Base-by-base conservation (phyloP, 2,329 filamentous ascomycete species). In the Colletotrichum tabaci region DNA sequence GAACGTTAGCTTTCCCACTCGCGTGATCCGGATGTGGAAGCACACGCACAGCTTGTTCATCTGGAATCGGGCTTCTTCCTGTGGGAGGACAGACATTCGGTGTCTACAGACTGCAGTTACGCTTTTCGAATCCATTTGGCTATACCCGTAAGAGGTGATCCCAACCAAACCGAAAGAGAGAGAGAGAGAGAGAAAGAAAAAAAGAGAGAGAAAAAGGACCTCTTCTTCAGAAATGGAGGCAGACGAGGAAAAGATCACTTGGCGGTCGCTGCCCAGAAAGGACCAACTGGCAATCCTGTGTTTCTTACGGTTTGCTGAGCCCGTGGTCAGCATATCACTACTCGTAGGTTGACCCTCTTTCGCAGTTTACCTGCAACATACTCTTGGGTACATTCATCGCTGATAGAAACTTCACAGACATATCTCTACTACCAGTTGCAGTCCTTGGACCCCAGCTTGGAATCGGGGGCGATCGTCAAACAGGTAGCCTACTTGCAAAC, bases 261-360 rank as follows among this genome's bases (percentile, higher is more conserved):
- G 67, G 67, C 40, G 38, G 7, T 69, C 67, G 9, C 47, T 69
- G 23, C 67, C 67, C 5, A 21, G 67, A 42, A 69, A 69, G 30
- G 67, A 69, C 47, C 67, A 69, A 4, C 61, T 69, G 7, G 67
- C 67, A 0, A 61, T 69, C 12, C 1, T 69, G 10, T 69, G 67
- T 18, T 69, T 69, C 42, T 18, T 69, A 13, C 67, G 67, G 9
- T 69, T 69, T 55, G 67, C 67, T 8, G 67, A 69, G 47, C 67
- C 67, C 9, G 44, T 69, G 4, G 67, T 69, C 16, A 69, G 55
- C 53, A 61, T 69, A 9, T 69, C 67, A 9, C 47, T 69, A 15
- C 53, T 69, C 9, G 67, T 69, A 26, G 5, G 67, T 4, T 4
- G 21, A 8, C 0, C n/a, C 3, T 8, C 9, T 3, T 21, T 13